These are phyloP conservation scores for Phytopythium helicoides DNA, from an alignment of 352 stramenopile species.

Conservation along the genomic window DNA sequence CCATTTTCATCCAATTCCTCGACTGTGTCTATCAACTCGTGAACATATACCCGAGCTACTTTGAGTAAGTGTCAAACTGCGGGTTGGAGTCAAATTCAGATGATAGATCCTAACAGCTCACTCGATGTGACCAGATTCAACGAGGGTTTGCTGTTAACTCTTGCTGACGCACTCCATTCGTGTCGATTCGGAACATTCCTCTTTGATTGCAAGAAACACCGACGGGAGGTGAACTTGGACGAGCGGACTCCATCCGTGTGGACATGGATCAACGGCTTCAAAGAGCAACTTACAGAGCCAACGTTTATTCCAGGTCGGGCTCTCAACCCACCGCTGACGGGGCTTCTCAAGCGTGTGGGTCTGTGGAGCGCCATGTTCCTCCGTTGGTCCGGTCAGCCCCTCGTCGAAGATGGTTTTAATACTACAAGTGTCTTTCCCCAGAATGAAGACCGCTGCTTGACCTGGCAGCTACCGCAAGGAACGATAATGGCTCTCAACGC, in stretches of 20 bases:
- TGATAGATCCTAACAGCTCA: neutral
- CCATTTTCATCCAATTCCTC: conserved; percentile 86
- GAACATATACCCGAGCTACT: conserved; percentile 93
- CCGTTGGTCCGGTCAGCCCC: conserved; percentile 64
- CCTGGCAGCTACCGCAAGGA: conserved; percentile 64
- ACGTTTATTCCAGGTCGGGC: conserved; percentile 44
- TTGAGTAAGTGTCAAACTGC: conserved; percentile 76
- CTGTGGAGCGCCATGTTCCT: conserved; percentile 77
- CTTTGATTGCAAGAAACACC: conserved; percentile 92
- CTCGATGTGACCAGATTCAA: conserved; percentile 83
- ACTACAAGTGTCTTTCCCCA: conserved; percentile 53
- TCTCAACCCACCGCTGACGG: conserved; percentile 54
- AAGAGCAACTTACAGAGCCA: conserved; percentile 53
- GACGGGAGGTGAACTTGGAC: conserved; percentile 49
- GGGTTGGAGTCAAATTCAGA: neutral
- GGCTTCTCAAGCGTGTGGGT: conserved; percentile 57
- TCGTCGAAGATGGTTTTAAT: conserved; percentile 41
- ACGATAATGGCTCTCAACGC: conserved; percentile 49
- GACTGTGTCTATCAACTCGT: conserved; percentile 86
- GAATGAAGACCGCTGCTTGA: conserved; percentile 50
- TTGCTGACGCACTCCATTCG: conserved; percentile 96
- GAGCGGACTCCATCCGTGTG: conserved; percentile 71
- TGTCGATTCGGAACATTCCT: conserved; percentile 98
- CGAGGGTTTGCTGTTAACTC: conserved; percentile 86
- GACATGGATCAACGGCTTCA: conserved; percentile 84